phyloP scores from a whole-genome alignment of 768 basidiomycete genomes.

The Rhodosporidiobolus odoratus region DNA sequence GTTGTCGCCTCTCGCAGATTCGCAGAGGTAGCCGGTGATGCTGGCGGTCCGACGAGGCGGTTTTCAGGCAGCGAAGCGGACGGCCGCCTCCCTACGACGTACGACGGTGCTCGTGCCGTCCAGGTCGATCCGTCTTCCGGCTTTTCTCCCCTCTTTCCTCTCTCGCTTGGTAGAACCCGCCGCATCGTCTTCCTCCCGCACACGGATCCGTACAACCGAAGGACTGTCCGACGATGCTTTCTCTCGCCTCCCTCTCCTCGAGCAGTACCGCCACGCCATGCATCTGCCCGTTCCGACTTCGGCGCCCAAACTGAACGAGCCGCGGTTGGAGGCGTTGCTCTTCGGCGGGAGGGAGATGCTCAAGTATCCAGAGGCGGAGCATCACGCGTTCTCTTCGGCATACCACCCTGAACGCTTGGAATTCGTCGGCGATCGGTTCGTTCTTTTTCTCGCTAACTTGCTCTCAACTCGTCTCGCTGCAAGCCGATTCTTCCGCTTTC shows the following conservation, averaged over 20 bases:
- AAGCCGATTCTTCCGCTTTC: no score
- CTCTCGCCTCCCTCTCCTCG: not conserved
- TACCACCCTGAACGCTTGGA: slow-evolving; percentile 19
- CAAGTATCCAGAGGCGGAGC: not conserved
- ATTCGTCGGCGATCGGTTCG: slow-evolving; percentile 6
- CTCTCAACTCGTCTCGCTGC: no score
- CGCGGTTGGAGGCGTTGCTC: not conserved
- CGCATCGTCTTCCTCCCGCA: no score
- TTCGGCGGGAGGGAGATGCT: not conserved
- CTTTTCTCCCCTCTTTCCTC: not conserved
- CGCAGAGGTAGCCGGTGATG: no score
- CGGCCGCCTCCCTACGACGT: no score
- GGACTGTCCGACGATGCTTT: not conserved
- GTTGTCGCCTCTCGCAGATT: no score
- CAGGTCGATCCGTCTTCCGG: no score
- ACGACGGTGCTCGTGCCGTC: no score
- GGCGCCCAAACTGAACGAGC: not conserved
- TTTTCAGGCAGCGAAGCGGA: no score
- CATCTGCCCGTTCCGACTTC: not conserved
- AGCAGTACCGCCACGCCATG: not conserved
- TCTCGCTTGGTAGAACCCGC: not conserved
- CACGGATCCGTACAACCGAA: no score
- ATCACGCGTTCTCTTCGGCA: not conserved
- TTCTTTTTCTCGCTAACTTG: not conserved
- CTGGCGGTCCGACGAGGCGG: no score